Conservation (phyloP, 768 basidiomycete species). For the Suillus discolor region DNA sequence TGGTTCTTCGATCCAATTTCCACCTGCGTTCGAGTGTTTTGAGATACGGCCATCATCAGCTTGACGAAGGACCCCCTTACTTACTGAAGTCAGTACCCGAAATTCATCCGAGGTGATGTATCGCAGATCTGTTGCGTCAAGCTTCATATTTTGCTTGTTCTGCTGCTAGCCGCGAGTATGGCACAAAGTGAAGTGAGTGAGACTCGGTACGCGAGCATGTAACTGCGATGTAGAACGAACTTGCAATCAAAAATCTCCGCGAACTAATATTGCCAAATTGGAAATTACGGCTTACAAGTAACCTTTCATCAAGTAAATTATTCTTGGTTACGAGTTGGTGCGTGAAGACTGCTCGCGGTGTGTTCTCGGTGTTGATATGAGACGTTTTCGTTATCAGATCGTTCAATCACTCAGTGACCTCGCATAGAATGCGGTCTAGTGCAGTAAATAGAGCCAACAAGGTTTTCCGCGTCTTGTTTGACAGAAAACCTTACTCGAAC, state of each 20-base stretch:
- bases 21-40: constrained; percentile 50
- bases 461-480: constrained; percentile 24
- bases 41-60: constrained; percentile 9
- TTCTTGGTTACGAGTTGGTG: background rate
- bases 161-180: background rate
- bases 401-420: background rate
- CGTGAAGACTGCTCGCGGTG: background rate
- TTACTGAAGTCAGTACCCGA: constrained; percentile 91
- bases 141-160: constrained; percentile 61
- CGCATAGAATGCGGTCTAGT: constrained; percentile 20
- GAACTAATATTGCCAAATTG: constrained; percentile 2
- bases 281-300: background rate
- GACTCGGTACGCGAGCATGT: background rate
- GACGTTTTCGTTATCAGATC: background rate
- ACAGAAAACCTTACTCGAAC: constrained; percentile 7
- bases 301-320: background rate
- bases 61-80: constrained; percentile 40
- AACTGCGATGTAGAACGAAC: background rate
- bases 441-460: constrained; percentile 35
- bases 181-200: background rate
- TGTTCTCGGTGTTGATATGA: background rate
- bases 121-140: constrained; percentile 92
- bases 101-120: constrained; percentile 94
- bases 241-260: constrained; percentile 1
- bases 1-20: constrained; percentile 99